These are phyloP conservation scores for Podila epicladia DNA, from an alignment of 192 early-diverging fungal species.

Conservation along the genomic window DNA sequence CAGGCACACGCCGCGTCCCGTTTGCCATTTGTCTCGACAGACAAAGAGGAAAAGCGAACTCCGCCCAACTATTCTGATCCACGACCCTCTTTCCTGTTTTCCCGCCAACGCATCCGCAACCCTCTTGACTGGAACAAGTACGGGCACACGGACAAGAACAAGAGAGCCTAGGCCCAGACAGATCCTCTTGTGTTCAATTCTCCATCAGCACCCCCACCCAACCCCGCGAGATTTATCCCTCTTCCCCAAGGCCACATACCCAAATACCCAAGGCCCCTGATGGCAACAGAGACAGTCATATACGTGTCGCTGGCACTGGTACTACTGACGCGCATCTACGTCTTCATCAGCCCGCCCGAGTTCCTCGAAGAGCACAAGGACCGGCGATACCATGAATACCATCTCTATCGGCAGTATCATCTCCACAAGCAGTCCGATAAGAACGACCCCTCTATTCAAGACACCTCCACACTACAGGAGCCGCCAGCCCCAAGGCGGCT, in stretches of 20 bases:
- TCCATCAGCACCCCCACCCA: not conserved
- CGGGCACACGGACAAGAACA: not conserved
- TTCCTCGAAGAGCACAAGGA: slow-evolving; percentile 51
- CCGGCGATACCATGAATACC: slow-evolving; percentile 40
- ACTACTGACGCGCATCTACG: slow-evolving; percentile 44
- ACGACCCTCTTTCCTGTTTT: not conserved
- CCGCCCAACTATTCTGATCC: not conserved
- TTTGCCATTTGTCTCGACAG: too few relatives aligned
- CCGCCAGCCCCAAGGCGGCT: not conserved
- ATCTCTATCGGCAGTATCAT: slow-evolving; percentile 48
- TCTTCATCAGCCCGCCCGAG: slow-evolving; percentile 48
- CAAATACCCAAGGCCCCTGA: not conserved
- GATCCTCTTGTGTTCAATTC: not conserved
- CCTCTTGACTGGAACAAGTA: too few relatives aligned
- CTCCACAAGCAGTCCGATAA: slow-evolving; percentile 36
- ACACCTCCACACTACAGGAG: not conserved
- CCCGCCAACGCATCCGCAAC: not conserved
- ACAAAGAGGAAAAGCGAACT: too few relatives aligned
- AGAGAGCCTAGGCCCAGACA: not conserved
- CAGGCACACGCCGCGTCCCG: too few relatives aligned
- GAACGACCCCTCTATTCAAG: not conserved
- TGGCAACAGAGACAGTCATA: slow-evolving; percentile 48
- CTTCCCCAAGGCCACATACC: not conserved
- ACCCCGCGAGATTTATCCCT: not conserved
- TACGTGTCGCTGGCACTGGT: slow-evolving; percentile 47